Base-by-base conservation (phyloP, 371 early-diverging fungal genomes). In the Mucor saturninus region DNA sequence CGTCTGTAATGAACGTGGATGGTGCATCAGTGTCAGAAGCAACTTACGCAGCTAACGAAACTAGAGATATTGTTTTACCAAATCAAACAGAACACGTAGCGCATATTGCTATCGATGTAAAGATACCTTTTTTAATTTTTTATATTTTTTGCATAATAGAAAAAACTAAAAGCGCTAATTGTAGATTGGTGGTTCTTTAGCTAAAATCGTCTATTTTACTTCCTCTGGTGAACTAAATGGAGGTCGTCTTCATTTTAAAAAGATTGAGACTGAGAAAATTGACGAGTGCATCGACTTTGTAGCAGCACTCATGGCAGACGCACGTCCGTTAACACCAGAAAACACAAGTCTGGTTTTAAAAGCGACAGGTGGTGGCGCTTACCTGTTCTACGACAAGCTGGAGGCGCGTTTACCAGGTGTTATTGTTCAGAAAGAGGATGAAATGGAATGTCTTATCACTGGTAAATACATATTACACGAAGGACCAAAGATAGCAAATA, bases 71-170 rank as follows among this genome's bases (percentile, higher is more conserved):
- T 59, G 83, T 93, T 8, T 77, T 97, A 48, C 97, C 97, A 21
- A 91, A 95, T 77, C 95, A 94, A 68, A 77, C 73, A 14, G 93
- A 92, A 48, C 89, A 90, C 64, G 91, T 94, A 37, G 83, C 93
- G n/a, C 93, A 94, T 65, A 91, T 97, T 48, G 95, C 97, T 15
- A 90, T 97, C 50, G 97, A 97, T 74, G 90, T 88, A 88, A 72
- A 62, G n/a, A 46, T 6, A 42, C 6, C 8, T 11, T 38, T 38
- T 38, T 8, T 45, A 30, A 45, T 30, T 42, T 28, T 29, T 45
- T 6, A 28, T 28, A 14, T 28, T 48, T 50, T 50, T 30, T 50
- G 50, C 50, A 50, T 50, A 30, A 50, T n/a, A 11, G 14, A n/a
- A 42, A 35, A 21, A 21, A 26, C 11, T 30, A 21, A 21, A 21